Evolutionary conservation across 2,329 filamentous ascomycete genomes (phyloP).

Genomic region (Aureobasidium sp.): DNA sequence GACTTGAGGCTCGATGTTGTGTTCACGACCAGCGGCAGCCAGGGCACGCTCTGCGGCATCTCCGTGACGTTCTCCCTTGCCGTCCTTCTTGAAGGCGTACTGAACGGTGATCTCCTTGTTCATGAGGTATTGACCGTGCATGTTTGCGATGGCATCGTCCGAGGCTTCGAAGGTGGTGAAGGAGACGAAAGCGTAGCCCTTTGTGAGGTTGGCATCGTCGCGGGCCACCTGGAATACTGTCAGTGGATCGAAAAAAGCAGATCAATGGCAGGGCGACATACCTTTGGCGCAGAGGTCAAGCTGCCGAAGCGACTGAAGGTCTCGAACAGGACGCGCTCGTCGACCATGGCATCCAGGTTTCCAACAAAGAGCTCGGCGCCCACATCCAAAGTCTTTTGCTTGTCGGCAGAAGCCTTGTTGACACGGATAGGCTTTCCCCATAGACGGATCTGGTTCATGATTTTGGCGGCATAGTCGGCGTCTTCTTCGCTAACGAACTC

Average conservation of each 20-base stretch:
- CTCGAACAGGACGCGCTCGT: slow-evolving; percentile 93
- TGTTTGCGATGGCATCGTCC: slow-evolving; percentile 81
- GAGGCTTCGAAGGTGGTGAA: slow-evolving; percentile 90
- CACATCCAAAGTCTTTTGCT: slow-evolving; percentile 90
- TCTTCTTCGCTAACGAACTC: slow-evolving; percentile 94
- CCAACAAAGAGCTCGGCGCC: slow-evolving; percentile 96
- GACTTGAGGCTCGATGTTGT: slow-evolving; percentile 78
- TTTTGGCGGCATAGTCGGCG: slow-evolving; percentile 90
- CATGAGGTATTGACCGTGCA: slow-evolving; percentile 94
- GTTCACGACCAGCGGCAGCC: slow-evolving; percentile 84
- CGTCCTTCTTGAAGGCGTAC: slow-evolving; percentile 99
- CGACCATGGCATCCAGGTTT: slow-evolving; percentile 87
- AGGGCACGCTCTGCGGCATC: slow-evolving; percentile 89
- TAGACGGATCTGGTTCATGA: slow-evolving; percentile 92
- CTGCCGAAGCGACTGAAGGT: slow-evolving; percentile 89
- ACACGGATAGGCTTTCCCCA: slow-evolving; percentile 93
- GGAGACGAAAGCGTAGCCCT: slow-evolving; percentile 94
- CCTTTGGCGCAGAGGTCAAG: slow-evolving; percentile 76
- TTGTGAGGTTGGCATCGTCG: slow-evolving; percentile 79
- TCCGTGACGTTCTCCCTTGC: slow-evolving; percentile 91
- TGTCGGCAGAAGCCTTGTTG: slow-evolving; percentile 90
- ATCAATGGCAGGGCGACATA: slow-evolving; percentile 28
- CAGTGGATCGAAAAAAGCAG: neutral
- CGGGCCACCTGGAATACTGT: slow-evolving; percentile 53
- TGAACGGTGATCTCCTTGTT: slow-evolving; percentile 95